phyloP scores from a whole-genome alignment of 345 rosid species.

The Draba incana region DNA sequence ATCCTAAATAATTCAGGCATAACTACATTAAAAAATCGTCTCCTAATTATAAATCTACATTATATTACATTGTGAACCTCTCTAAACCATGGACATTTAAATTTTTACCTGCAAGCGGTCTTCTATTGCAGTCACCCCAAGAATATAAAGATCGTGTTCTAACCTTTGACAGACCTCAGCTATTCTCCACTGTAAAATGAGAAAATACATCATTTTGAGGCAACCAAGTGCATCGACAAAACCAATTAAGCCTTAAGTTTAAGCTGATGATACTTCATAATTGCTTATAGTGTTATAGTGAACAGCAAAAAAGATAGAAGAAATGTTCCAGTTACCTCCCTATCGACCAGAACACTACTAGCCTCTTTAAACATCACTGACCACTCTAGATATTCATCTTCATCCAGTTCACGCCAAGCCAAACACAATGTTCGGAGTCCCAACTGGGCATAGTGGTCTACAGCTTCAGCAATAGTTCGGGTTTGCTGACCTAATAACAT shows the following conservation, averaged over 20 bases:
- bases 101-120: slow-evolving; percentile 85
- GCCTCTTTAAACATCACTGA: slow-evolving; percentile 90
- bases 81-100: slow-evolving; percentile 24
- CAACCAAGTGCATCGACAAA: slow-evolving; percentile 34
- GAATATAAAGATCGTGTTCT: slow-evolving; percentile 84
- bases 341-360: slow-evolving; percentile 85
- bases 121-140: slow-evolving; percentile 96
- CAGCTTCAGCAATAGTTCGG: slow-evolving; percentile 77
- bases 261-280: slow-evolving; percentile 20
- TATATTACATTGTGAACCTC: slow-evolving; percentile 17
- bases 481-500: slow-evolving; percentile 79
- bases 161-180: slow-evolving; percentile 93
- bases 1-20: slow-evolving; percentile 56
- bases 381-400: slow-evolving; percentile 87
- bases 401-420: slow-evolving; percentile 92
- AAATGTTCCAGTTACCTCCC: slow-evolving; percentile 72
- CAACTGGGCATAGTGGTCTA: slow-evolving; percentile 87
- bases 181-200: slow-evolving; percentile 77
- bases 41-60: slow-evolving; percentile 5
- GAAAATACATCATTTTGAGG: slow-evolving; percentile 37
- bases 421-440: slow-evolving; percentile 94
- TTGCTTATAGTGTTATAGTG: slow-evolving; percentile 11
- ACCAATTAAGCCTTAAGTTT: slow-evolving; percentile 8
- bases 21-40: slow-evolving; percentile 14
- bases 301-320: slow-evolving; percentile 10